These are phyloP conservation scores for Russula olivacea DNA, from an alignment of 768 basidiomycete species.

Conservation along the genomic window DNA sequence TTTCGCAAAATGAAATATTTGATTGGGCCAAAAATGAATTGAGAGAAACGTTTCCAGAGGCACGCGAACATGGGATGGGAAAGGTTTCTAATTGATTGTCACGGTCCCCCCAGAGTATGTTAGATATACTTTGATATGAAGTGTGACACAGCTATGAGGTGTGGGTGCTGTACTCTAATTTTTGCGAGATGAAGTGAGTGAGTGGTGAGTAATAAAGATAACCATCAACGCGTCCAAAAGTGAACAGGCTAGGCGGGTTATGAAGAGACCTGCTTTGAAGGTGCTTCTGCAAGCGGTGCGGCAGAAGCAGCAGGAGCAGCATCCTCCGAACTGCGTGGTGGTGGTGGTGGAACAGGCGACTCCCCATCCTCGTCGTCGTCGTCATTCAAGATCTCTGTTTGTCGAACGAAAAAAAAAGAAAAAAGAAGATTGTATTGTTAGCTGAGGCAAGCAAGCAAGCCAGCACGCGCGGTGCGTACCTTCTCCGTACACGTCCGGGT, in stretches of 20 bases:
- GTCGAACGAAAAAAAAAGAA: too few species aligned
- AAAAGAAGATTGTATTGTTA: not conserved
- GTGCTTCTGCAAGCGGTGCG: not conserved
- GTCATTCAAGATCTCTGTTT: conserved; percentile 22
- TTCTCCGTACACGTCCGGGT: conserved; percentile 93
- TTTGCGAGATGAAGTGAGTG: conserved; percentile 16
- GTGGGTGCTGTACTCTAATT: conserved; percentile 24
- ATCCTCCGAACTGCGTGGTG: not conserved
- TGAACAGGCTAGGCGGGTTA: conserved; percentile 1
- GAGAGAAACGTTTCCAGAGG: not conserved
- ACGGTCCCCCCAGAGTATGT: not conserved
- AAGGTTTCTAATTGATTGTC: conserved; percentile 3
- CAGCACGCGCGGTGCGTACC: conserved; percentile 46
- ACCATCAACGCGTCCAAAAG: conserved; percentile 1
- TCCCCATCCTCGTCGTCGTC: conserved; percentile 24
- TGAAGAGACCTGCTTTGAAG: not conserved
- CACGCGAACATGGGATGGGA: not conserved
- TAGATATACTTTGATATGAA: conserved; percentile 8
- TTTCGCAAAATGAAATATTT: conserved; percentile 1
- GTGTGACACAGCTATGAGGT: conserved; percentile 6
- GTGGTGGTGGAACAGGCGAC: not conserved
- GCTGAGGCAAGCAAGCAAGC: not conserved
- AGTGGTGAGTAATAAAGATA: conserved; percentile 26
- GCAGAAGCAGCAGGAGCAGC: not conserved
- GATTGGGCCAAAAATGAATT: not conserved